Base-by-base conservation (phyloP, 2,329 filamentous ascomycete species). In the Amylocarpus encephaloides region DNA sequence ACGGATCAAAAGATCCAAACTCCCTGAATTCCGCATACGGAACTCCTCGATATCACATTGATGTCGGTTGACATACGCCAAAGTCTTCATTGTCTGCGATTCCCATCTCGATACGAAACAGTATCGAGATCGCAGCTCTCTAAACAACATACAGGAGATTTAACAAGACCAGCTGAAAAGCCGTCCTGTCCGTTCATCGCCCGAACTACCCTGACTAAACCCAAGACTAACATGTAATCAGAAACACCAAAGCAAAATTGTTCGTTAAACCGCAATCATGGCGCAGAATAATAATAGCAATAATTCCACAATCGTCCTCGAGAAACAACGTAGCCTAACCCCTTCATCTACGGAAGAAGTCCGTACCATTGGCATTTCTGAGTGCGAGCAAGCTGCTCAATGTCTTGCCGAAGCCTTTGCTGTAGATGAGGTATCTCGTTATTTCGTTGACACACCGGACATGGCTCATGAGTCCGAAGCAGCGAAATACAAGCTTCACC, bases 351-450 rank as follows among this genome's bases (percentile, higher is more conserved):
- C 35, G n/a, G 54, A 80, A 72, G 75, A 73, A 75, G 77, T 88
- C 60, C 85, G 86, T 55, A 67, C 77, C 52, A 72, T 91, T 57
- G 72, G 73, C 55, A 76, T 83, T 63, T 71, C 76, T 50, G 86
- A 91, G 70, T 85, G 81, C 71, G 82, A 82, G 64, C 78, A 82
- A 65, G 87, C 86, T 30, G 86, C 83, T 22, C 71, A 78, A 33
- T 83, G 83, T 62, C 78, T 94, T 59, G 84, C 88, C 42, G 81
- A 88, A 65, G 84, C 88, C 56, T 93, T 94, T 71, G 82, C 79
- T 51, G 73, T 82, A 53, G 88, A 93, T 67, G 79, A 86, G 51
- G 77, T 89, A 55, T 82, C 83, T 54, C 76, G 79, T 66, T 93
- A 92, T 70, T 82, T 89, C 62, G 74, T 91, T 61, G 80, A 87